Conservation (phyloP, 768 basidiomycete genomes). For the Tulasnella sp. region DNA sequence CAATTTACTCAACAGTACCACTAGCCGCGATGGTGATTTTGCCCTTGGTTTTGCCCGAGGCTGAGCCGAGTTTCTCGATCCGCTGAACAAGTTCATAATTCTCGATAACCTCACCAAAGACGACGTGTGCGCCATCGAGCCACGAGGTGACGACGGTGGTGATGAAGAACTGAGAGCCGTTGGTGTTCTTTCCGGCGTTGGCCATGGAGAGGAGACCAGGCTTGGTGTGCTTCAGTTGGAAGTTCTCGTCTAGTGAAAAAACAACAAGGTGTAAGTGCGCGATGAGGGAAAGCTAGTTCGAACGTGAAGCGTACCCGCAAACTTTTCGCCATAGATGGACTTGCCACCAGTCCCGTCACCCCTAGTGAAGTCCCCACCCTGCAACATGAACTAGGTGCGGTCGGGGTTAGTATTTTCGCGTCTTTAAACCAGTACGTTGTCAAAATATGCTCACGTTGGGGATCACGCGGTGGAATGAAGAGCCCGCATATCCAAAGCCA, state of each 20-base stretch:
- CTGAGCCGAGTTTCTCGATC: slow-evolving; percentile 31
- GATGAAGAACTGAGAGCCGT: slow-evolving; percentile 43
- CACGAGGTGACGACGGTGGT: slow-evolving; percentile 34
- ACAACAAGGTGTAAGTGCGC: neutral
- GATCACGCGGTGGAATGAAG: slow-evolving; percentile 37
- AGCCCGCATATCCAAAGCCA: slow-evolving; percentile 34
- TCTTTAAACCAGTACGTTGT: neutral
- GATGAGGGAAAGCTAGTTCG: slow-evolving; percentile 66
- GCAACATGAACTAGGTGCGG: slow-evolving; percentile 33
- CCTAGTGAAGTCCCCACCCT: slow-evolving; percentile 40
- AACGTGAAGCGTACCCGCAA: slow-evolving; percentile 28
- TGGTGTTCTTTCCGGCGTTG: slow-evolving; percentile 45
- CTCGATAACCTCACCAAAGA: slow-evolving; percentile 39
- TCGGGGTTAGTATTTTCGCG: slow-evolving; percentile 11
- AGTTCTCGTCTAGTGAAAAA: slow-evolving; percentile 34
- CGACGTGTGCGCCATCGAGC: slow-evolving; percentile 39
- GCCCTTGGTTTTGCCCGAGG: slow-evolving; percentile 29
- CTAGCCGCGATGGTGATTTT: slow-evolving; percentile 27
- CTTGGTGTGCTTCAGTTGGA: slow-evolving; percentile 34
- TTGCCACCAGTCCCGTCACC: slow-evolving; percentile 34
- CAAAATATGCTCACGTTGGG: slow-evolving; percentile 23
- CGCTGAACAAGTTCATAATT: slow-evolving; percentile 36
- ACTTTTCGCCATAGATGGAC: slow-evolving; percentile 35
- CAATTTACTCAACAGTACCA: slow-evolving; percentile 23
- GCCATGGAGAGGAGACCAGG: slow-evolving; percentile 45